Percentiles rank a stretch among this genome's conserved stretches.
Conservation (phyloP, 2,329 filamentous ascomycete species). For the Myriosclerotinia scirpicola region DNA sequence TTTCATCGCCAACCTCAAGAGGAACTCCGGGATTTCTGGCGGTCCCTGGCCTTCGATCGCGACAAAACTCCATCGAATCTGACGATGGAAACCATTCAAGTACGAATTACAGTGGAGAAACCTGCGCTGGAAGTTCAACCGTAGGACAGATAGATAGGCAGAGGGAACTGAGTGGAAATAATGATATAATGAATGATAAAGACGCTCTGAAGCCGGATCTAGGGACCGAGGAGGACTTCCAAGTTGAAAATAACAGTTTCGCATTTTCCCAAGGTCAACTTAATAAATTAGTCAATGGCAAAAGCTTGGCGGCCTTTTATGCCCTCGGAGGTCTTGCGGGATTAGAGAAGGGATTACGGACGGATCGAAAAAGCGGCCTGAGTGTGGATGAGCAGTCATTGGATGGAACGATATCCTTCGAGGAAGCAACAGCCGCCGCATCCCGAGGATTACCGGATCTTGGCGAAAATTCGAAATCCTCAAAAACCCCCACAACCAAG, state of each 20-base stretch:
- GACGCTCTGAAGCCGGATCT: conserved; percentile 57
- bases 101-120: conserved; percentile 41
- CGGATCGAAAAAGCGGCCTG: conserved; percentile 63
- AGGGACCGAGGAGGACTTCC: conserved; percentile 68
- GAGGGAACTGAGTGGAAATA: conserved; percentile 43
- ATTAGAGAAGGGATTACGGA: conserved; percentile 70
- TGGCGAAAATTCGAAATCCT: conserved; percentile 39
- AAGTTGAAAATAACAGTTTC: conserved; percentile 67
- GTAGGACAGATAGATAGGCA: conserved; percentile 43
- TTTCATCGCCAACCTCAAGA: conserved; percentile 60
- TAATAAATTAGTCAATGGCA: conserved; percentile 77
- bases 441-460: conserved; percentile 22
- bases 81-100: conserved; percentile 53
- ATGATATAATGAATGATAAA: conserved; percentile 54
- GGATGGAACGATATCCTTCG: conserved; percentile 65
- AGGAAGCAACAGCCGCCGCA: conserved; percentile 52
- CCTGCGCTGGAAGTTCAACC: conserved; percentile 46
- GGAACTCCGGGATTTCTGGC: conserved; percentile 56
- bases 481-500: conserved; percentile 37
- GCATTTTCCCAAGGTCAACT: conserved; percentile 72
- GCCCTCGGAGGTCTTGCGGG: conserved; percentile 72
- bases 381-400: conserved; percentile 67
- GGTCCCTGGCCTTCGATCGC: conserved; percentile 61
- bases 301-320: conserved; percentile 72
- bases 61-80: conserved; percentile 65